Percentiles rank a stretch among this genome's conserved stretches.
Evolutionary conservation across 2,329 filamentous ascomycete genomes (phyloP).

Genomic region (Penicillium digitatum): DNA sequence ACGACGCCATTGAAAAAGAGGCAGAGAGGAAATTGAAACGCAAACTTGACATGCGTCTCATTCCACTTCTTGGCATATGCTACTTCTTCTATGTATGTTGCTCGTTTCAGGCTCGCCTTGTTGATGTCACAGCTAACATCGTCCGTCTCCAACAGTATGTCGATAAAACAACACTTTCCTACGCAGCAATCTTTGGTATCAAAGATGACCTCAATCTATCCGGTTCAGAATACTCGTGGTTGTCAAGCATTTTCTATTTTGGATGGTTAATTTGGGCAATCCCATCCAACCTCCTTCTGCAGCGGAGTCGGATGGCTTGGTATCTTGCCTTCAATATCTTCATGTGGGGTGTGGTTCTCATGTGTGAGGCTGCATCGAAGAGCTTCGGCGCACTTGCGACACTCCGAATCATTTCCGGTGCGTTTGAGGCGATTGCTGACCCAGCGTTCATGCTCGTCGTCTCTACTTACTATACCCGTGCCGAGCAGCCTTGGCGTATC

Average conservation of each 20-base stretch:
- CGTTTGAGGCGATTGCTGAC: conserved; percentile 27
- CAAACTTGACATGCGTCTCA: background rate
- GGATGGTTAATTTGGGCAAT: conserved; percentile 32
- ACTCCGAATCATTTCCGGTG: background rate
- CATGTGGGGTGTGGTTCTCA: conserved; percentile 36
- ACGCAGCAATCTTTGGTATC: background rate
- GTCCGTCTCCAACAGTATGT: background rate
- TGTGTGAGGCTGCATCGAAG: conserved; percentile 41
- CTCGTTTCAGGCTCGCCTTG: background rate
- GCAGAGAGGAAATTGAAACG: background rate
- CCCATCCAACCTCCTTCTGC: background rate
- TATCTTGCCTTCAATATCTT: conserved; percentile 46
- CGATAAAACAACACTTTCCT: background rate
- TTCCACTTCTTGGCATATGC: background rate
- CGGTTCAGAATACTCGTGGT: conserved; percentile 38
- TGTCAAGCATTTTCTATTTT: conserved; percentile 42
- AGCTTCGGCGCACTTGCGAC: conserved; percentile 38
- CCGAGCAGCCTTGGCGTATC: conserved; percentile 26
- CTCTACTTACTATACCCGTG: conserved; percentile 18
- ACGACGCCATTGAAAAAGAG: background rate
- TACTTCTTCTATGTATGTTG: conserved; percentile 14
- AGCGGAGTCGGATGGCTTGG: conserved; percentile 17
- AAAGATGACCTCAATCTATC: conserved; percentile 19
- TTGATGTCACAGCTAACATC: background rate
- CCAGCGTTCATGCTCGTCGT: conserved; percentile 56